Evolutionary conservation across 306 rosid species (phyloP), one percentile per base, ranked within the genome.

Genomic region (Prunus salicina): DNA sequence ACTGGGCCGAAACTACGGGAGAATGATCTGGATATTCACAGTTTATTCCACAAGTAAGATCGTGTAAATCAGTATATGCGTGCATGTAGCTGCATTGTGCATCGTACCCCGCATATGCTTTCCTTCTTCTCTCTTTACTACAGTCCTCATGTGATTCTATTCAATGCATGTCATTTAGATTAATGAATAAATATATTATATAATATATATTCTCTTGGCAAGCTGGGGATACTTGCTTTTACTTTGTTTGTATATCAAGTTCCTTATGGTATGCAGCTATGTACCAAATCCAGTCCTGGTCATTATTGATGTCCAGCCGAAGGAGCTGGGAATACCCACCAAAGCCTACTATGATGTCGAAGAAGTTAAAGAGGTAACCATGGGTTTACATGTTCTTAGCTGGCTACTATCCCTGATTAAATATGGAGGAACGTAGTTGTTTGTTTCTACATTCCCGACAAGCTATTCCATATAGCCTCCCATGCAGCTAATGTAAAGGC

Each of bases 271-370:
- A 3, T 82, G 79, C 74, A 93, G 97, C 84, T 91, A 90, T 81
- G 93, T 84, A 22, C 88, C 96, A 22, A 93, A 93, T 79, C 98
- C 98, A 27, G 96, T 91, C 41, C 81, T 93, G 87, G 96, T 91
- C 82, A 91, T 93, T 76, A 91, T 93, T 78, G 97, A 89, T 80
- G 97, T 93, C 57, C 96, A 89, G 77, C 96, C 98, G 27, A 93
- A 89, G 87, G 98, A 91, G 81, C 76, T 91, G 76, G 98, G 98
- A 72, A 93, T 93, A 79, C 98, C 98, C 66, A 91, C 97, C n/a
- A 93, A 93, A 82, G 98, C 98, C 56, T 93, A 93, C 84, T 91
- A 83, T 79, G 98, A 84, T 1, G 96, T 93, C 25, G 97, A 93
- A 82, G 97, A 93, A 80, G 96, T 93, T 82, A 91, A 93, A 78